These are phyloP conservation scores for Cladophialophora chaetospira DNA, from an alignment of 2,329 filamentous ascomycete species.

Conservation along the genomic window DNA sequence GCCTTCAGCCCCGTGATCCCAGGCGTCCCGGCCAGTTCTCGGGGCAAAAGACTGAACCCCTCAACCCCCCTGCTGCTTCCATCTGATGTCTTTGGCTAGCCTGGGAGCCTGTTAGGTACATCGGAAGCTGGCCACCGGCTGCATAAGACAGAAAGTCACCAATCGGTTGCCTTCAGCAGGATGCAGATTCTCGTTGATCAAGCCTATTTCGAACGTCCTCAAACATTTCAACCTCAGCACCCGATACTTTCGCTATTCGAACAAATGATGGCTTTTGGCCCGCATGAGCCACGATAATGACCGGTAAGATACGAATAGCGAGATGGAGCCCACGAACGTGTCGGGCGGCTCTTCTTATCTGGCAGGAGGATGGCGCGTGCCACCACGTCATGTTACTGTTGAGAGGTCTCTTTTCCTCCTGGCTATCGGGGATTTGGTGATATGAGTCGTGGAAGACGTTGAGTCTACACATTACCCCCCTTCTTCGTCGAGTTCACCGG, in stretches of 20 bases:
- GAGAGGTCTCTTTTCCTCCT: not conserved
- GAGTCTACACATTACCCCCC: not conserved
- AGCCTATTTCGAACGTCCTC: slow-evolving; percentile 1
- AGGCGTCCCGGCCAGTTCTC: slow-evolving; percentile 17
- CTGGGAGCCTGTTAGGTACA: not conserved
- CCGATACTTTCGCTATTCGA: slow-evolving; percentile 1
- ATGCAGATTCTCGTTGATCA: slow-evolving; percentile 7
- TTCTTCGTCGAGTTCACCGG: slow-evolving; percentile 1
- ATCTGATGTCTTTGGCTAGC: not conserved
- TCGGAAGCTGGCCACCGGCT: slow-evolving; percentile 11
- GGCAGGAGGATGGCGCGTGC: not conserved
- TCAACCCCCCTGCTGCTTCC: not conserved
- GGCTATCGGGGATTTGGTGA: not conserved
- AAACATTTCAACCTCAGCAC: slow-evolving; percentile 10
- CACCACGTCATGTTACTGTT: slow-evolving; percentile 18
- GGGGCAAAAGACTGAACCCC: slow-evolving; percentile 16
- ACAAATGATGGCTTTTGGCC: not conserved
- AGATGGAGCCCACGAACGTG: slow-evolving; percentile 5
- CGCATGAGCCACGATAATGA: not conserved
- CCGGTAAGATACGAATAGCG: slow-evolving; percentile 7
- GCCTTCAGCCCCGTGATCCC: slow-evolving; percentile 10
- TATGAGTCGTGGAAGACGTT: not conserved
- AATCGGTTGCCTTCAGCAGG: slow-evolving; percentile 1
- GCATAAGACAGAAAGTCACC: slow-evolving; percentile 4
- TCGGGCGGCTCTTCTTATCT: slow-evolving; percentile 6